Evolutionary conservation across 495 filamentous ascomycete genomes (phyloP).

Genomic region (Xylaria telfairii): DNA sequence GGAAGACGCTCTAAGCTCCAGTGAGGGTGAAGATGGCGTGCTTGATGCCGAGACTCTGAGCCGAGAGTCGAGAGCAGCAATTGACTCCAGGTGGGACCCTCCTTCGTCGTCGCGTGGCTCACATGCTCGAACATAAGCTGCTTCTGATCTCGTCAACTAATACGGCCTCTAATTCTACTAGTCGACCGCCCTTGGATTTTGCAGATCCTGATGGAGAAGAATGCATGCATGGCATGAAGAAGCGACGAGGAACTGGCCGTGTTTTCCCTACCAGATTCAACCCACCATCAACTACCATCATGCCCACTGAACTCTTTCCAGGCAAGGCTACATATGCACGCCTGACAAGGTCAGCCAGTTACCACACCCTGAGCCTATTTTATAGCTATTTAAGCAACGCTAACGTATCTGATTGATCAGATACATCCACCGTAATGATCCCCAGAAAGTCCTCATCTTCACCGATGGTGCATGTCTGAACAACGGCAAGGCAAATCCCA

Average conservation of each 20-base stretch:
- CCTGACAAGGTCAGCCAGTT: slow-evolving; percentile 25
- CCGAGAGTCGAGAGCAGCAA: too few species aligned
- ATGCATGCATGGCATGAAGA: too few species aligned
- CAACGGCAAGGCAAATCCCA: slow-evolving; percentile 42
- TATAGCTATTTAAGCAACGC: too few species aligned
- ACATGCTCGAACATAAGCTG: too few species aligned
- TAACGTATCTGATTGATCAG: slow-evolving; percentile 22
- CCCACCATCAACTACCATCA: slow-evolving; percentile 29
- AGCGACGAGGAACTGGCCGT: slow-evolving; percentile 32
- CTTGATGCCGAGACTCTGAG: too few species aligned
- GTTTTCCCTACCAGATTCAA: slow-evolving; percentile 40
- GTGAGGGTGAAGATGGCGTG: slow-evolving; percentile 15
- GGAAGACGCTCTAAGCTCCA: slow-evolving; percentile 18
- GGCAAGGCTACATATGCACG: neutral
- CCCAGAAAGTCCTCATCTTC: slow-evolving; percentile 28
- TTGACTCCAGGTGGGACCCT: too few species aligned
- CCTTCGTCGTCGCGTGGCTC: too few species aligned
- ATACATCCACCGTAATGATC: slow-evolving; percentile 39
- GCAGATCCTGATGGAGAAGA: too few species aligned
- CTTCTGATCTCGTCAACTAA: too few species aligned
- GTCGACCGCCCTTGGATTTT: too few species aligned
- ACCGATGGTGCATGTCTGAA: slow-evolving; percentile 47
- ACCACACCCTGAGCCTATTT: too few species aligned
- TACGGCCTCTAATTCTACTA: too few species aligned
- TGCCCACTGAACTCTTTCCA: slow-evolving; percentile 35